Base-by-base conservation (phyloP, 2,329 filamentous ascomycete species). In the Stenocarpella maydis region DNA sequence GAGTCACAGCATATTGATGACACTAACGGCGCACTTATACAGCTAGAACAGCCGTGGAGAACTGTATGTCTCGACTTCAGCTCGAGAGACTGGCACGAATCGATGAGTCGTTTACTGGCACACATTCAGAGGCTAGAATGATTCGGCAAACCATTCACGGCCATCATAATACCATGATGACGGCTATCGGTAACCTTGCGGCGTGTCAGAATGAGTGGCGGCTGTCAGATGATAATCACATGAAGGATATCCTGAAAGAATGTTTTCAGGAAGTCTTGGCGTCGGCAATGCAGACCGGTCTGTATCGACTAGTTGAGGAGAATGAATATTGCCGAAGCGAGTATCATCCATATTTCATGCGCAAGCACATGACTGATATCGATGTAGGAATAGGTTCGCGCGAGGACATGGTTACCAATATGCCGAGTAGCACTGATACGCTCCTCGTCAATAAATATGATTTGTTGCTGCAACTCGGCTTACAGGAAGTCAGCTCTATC, bases 271-370 rank as follows among this genome's bases (percentile, higher is more conserved):
- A 60, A 3, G 1, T 50, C 0, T 4, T 47, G 21, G 26, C 17
- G 26, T 21, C 39, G 1, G 9, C 7, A 7, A 60, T 67, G 53
- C 65, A 67, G n/a, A 60, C 65, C 8, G 43, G 53, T 0, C 41
- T 67, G 4, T 60, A 60, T 28, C 43, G 65, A 28, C 0, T 60
- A 4, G 43, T 49, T 24, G 43, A 28, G 7, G 53, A 67, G 12
- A 67, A 3, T n/a, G 31, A 60, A 47, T 39, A 60, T 15, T 15
- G 43, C 12, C 53, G 26, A 34, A 47, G 65, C 41, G n/a, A 41
- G 28, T n/a, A 3, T 31, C 12, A 21, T 17, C 55, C n/a, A 15
- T 10, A 0, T 9, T 41, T 15, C 24, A 8, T 1, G 14, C 24
- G 3, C 15, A 24, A 8, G 10, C 15, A 14, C 14, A 10, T 17